Evolutionary conservation across 352 stramenopile species (phyloP).

Genomic region (Pythium utonaiense): DNA sequence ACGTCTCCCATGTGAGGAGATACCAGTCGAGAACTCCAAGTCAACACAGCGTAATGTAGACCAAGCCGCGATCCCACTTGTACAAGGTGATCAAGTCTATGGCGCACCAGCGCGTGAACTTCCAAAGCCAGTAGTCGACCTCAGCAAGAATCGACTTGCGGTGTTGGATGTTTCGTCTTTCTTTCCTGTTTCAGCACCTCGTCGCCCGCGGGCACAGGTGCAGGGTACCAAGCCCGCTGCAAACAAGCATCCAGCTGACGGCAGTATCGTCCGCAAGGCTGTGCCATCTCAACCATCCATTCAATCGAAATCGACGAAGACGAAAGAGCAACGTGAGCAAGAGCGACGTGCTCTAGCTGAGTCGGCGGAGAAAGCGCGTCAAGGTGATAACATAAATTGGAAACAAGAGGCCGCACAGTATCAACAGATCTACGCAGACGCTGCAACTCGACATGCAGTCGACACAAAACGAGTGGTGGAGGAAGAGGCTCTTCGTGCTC

Average conservation of each 20-base stretch:
- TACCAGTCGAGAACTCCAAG: too few relatives aligned
- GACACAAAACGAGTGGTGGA: not conserved
- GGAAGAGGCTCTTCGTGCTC: not conserved
- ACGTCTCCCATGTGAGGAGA: too few relatives aligned
- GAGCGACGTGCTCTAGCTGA: not conserved
- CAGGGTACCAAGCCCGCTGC: too few relatives aligned
- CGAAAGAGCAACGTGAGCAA: not conserved
- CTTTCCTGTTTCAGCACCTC: not conserved
- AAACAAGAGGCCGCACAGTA: constrained; percentile 1
- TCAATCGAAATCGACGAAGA: not conserved
- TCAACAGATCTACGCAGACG: not conserved
- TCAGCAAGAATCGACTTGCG: too few relatives aligned
- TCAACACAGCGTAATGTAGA: too few relatives aligned
- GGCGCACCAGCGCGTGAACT: too few relatives aligned
- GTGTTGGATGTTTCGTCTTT: too few relatives aligned
- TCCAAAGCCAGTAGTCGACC: too few relatives aligned
- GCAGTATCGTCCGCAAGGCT: not conserved
- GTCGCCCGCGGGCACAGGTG: too few relatives aligned
- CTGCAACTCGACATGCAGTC: not conserved
- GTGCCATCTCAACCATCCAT: too few relatives aligned
- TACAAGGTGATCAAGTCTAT: too few relatives aligned
- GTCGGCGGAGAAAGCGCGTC: not conserved
- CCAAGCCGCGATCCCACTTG: too few relatives aligned
- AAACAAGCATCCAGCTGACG: not conserved
- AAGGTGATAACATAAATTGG: not conserved